Conservation (phyloP, 768 basidiomycete species). For the Boletus edulis region DNA sequence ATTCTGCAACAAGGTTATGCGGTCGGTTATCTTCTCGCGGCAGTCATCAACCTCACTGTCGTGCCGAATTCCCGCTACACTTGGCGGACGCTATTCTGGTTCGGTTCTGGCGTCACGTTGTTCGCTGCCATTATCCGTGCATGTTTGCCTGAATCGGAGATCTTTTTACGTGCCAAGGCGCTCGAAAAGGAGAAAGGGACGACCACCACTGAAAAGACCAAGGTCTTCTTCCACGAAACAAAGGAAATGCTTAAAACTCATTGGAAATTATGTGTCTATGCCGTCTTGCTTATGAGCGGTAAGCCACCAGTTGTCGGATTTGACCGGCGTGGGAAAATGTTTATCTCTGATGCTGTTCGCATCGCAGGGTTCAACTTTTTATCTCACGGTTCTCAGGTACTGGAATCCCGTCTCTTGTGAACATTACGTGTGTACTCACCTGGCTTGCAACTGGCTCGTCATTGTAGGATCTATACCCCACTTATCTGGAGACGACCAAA, state of each 20-base stretch:
- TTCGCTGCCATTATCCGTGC: slow-evolving; percentile 68
- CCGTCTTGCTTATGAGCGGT: slow-evolving; percentile 76
- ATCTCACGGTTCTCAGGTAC: slow-evolving; percentile 66
- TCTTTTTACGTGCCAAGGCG: slow-evolving; percentile 66
- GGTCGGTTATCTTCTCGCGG: slow-evolving; percentile 80
- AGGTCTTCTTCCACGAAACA: slow-evolving; percentile 70
- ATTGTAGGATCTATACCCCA: slow-evolving; percentile 69
- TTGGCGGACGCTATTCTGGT: slow-evolving; percentile 86
- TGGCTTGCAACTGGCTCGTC: neutral
- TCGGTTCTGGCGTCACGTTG: slow-evolving; percentile 63
- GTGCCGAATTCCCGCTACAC: slow-evolving; percentile 35
- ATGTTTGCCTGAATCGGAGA: slow-evolving; percentile 72
- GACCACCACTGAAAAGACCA: slow-evolving; percentile 50
- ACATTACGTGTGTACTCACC: neutral
- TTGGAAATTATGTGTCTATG: slow-evolving; percentile 83
- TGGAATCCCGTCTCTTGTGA: neutral
- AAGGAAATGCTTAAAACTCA: slow-evolving; percentile 75
- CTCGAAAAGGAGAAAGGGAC: slow-evolving; percentile 44
- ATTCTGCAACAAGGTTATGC: slow-evolving; percentile 90
- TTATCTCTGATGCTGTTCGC: neutral
- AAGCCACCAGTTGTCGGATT: neutral
- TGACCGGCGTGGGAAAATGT: neutral
- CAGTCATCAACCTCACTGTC: slow-evolving; percentile 73
- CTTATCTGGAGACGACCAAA: slow-evolving; percentile 65
- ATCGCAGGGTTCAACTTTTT: slow-evolving; percentile 69